Percentiles rank a stretch among this genome's conserved stretches.
These are phyloP conservation scores for Pseudozyma sp. DNA, from an alignment of 1,284 basidiomycete species.

Conservation along the genomic window DNA sequence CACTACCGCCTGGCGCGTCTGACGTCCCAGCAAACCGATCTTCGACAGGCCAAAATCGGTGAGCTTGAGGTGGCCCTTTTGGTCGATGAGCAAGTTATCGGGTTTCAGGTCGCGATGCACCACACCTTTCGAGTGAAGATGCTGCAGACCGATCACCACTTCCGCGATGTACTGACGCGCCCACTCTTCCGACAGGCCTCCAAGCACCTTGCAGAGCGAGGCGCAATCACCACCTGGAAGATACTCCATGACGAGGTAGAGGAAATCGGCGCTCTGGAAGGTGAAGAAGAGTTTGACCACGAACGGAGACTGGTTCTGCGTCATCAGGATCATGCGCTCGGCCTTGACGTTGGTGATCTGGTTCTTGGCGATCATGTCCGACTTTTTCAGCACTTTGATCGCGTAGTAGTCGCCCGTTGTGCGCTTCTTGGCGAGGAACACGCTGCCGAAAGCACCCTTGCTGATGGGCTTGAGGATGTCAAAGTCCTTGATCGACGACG, in stretches of 20 bases:
- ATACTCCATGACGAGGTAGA: constrained; percentile 72
- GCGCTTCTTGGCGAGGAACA: constrained; percentile 97
- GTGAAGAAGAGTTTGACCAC: constrained; percentile 72
- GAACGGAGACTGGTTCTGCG: constrained; percentile 98
- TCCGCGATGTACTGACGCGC: constrained; percentile 95
- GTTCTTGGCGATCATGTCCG: constrained; percentile 99
- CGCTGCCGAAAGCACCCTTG: constrained; percentile 95
- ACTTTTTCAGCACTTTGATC: constrained; percentile 99
- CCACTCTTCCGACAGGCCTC: constrained; percentile 94
- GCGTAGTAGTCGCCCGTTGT: constrained; percentile 98
- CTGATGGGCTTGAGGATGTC: constrained; percentile 99
- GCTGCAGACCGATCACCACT: constrained; percentile 92
- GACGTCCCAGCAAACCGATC: constrained; percentile 95
- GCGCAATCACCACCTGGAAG: constrained; percentile 92
- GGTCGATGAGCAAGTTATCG: constrained; percentile 95
- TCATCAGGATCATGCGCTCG: constrained; percentile 99
- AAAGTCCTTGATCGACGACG: constrained; percentile 97
- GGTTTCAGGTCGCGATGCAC: constrained; percentile 99
- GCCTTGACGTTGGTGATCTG: constrained; percentile 99
- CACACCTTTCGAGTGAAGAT: constrained; percentile 90
- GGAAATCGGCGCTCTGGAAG: constrained; percentile 70
- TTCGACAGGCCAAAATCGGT: constrained; percentile 98
- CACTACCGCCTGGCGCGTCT: constrained; percentile 70
- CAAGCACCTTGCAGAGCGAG: constrained; percentile 94
- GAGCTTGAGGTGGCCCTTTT: constrained; percentile 93